Evolutionary conservation across 1,284 basidiomycete species (phyloP), one percentile per base, ranked within the genome.

Genomic region (Sparassis latifolia): DNA sequence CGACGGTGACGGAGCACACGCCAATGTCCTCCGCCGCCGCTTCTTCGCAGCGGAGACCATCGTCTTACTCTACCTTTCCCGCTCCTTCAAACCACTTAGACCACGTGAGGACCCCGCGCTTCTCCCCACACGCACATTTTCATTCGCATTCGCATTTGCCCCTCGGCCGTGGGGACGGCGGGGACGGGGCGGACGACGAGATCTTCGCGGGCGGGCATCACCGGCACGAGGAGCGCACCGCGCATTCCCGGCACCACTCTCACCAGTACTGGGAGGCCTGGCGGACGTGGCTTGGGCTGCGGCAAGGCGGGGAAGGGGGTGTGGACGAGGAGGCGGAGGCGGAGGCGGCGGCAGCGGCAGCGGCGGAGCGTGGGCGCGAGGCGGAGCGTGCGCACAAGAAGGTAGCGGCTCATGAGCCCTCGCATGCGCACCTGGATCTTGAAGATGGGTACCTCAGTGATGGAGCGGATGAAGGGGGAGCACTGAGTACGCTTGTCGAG

Each of bases 121-220:
- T 20, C 20, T 20, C 20, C 20, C 20, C 20, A 20, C 20, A 20
- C 20, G 20, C 20, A 20, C 20, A 20, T 20, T 20, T 20, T 20
- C 20, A 20, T 20, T 20, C 20, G 20, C 20, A 20, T 20, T 20
- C 20, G 20, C 20, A 20, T 20, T 20, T 20, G 20, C 20, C 20
- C 20, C 20, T 6, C 35, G 6, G 35, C 6, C 35, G 35, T 12
- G 35, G 7, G 35, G 35, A 7, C 6, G 35, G 12, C 35, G 35
- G 35, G 35, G 35, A 12, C 35, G 35, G 7, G 12, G 35, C 7
- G 7, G 35, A 12, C 7, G 10, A 60, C 12, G 49, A 50, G 10
- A 62, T 68, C 47, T 65, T 68, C 48, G 51, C 60, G 5, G 63
- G 64, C n/a, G 59, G 72, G 9, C 76, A 78, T 42, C 74, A 78